Evolutionary conservation across 371 early-diverging fungal species (phyloP).

Genomic region (Zychaea mexicana): DNA sequence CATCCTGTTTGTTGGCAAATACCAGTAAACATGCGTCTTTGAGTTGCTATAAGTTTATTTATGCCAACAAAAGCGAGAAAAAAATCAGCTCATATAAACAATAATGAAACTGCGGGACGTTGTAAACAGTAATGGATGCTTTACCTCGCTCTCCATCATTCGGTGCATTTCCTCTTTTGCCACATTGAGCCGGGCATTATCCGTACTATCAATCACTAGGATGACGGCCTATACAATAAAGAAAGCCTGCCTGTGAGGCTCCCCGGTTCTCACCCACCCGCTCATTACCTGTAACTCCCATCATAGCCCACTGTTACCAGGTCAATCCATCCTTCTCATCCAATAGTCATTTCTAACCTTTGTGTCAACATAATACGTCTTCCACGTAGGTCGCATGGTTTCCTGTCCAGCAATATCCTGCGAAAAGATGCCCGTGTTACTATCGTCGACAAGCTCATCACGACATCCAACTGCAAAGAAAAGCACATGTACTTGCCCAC

Average conservation of each 20-base stretch:
- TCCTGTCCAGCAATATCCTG: constrained; percentile 83
- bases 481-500: constrained; percentile 59
- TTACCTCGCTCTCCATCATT: constrained; percentile 78
- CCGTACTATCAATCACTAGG: constrained; percentile 79
- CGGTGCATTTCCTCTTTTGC: constrained; percentile 68
- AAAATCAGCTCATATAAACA: not conserved
- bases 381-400: constrained; percentile 70
- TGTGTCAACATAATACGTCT: constrained; percentile 73
- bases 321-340: no score
- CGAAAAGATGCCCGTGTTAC: not conserved
- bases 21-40: constrained; percentile 65
- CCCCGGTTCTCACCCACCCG: no score
- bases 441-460: not conserved
- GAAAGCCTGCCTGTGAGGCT: no score
- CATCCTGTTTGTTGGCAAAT: constrained; percentile 78
- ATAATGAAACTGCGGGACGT: no score
- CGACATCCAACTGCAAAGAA: not conserved
- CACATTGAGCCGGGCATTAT: constrained; percentile 64
- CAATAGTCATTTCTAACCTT: constrained; percentile 30
- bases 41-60: constrained; percentile 50
- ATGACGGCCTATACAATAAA: constrained; percentile 66
- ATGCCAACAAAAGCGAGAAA: not conserved
- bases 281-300: no score
- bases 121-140: no score
- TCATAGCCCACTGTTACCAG: no score